These are phyloP conservation scores for Bauhinia variegata DNA, from an alignment of 306 rosid species.

Conservation along the genomic window DNA sequence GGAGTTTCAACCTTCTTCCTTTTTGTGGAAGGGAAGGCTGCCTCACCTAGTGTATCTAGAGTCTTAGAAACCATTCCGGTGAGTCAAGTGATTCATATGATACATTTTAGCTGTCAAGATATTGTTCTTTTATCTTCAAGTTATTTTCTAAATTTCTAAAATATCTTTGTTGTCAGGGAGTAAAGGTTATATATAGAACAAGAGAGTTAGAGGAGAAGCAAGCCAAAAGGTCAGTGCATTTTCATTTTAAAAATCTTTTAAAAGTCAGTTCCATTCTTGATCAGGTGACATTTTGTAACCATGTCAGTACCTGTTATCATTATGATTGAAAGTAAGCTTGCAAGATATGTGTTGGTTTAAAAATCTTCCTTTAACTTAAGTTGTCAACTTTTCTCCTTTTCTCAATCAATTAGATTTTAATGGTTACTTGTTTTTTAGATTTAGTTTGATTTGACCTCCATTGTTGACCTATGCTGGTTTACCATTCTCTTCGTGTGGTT, in stretches of 20 bases:
- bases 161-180: conserved; percentile 60
- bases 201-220: conserved; percentile 89
- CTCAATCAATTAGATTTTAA: too few relatives aligned
- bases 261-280: too few relatives aligned
- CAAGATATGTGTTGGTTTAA: too few relatives aligned
- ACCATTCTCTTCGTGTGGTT: too few relatives aligned
- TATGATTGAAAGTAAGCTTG: too few relatives aligned
- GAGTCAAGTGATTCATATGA: conserved; percentile 33
- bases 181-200: conserved; percentile 88
- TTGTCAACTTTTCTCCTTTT: too few relatives aligned
- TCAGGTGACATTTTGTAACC: too few relatives aligned
- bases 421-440: too few relatives aligned
- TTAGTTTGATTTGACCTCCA: too few relatives aligned
- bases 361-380: too few relatives aligned
- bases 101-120: neutral
- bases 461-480: too few relatives aligned
- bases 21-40: conserved; percentile 96
- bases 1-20: conserved; percentile 88
- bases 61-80: conserved; percentile 89
- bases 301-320: too few relatives aligned
- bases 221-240: conserved; percentile 71
- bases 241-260: conserved; percentile 23
- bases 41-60: conserved; percentile 74
- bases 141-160: neutral
- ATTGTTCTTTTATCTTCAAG: conserved; percentile 30